These are phyloP conservation scores for Yamadazyma diddensiae DNA, from an alignment of 1,139 yeast species.

Conservation along the genomic window DNA sequence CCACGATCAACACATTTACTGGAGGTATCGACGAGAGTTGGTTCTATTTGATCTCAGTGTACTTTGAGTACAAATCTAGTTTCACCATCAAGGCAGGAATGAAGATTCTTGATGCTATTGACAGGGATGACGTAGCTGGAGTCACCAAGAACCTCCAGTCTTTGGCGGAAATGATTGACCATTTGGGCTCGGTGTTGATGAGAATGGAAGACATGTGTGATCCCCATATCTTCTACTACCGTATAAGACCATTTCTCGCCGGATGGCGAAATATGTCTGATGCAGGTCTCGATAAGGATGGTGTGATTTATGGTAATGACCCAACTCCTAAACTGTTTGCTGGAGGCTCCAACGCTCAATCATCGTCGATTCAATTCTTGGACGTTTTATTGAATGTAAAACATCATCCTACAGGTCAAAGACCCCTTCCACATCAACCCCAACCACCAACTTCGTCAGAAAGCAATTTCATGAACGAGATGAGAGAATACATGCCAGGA, in stretches of 20 bases:
- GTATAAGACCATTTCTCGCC: conserved; percentile 85
- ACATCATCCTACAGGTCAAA: conserved; percentile 75
- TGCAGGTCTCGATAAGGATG: conserved; percentile 74
- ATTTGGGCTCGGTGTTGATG: conserved; percentile 70
- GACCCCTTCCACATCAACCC: conserved; percentile 36
- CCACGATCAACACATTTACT: conserved; percentile 81
- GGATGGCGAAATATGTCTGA: conserved; percentile 94
- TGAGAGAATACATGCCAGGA: conserved; percentile 89
- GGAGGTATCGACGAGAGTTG: conserved; percentile 91
- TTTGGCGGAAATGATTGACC: conserved; percentile 74
- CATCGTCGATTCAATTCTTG: conserved; percentile 81
- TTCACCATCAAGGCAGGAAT: conserved; percentile 61
- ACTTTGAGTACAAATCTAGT: conserved; percentile 81
- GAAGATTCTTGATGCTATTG: conserved; percentile 29
- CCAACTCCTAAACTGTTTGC: conserved; percentile 56
- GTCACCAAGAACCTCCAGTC: conserved; percentile 52
- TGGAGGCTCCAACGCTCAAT: conserved; percentile 95
- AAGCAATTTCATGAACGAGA: conserved; percentile 67
- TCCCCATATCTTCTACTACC: conserved; percentile 84
- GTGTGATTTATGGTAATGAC: conserved; percentile 76
- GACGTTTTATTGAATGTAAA: conserved; percentile 74
- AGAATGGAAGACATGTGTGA: conserved; percentile 94
- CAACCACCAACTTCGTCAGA: conserved; percentile 3
- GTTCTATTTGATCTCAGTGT: conserved; percentile 88
- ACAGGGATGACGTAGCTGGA: conserved; percentile 26